A percentile compares a stretch with the other conserved stretches of the same genome.
phyloP scores from a whole-genome alignment of 1,284 basidiomycete species.

The Malassezia sp. region DNA sequence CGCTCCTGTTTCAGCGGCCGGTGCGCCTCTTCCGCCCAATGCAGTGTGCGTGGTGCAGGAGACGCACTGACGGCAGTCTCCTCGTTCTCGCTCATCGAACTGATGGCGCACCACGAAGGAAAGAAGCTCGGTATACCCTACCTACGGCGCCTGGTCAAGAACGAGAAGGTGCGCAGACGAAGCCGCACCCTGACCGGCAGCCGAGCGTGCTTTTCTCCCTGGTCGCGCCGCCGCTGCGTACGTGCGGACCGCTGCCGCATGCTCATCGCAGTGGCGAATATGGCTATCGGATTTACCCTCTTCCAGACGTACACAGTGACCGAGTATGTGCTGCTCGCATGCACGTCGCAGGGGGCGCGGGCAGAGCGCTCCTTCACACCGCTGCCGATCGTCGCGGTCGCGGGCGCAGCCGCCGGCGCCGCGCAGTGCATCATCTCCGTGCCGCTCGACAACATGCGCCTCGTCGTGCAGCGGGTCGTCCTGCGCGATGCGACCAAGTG shows the following conservation, averaged over 20 bases:
- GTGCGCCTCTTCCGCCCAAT: constrained; percentile 47
- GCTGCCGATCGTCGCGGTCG: constrained; percentile 31
- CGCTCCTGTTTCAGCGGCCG: constrained; percentile 48
- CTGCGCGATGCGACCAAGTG: constrained; percentile 7
- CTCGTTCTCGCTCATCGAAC: constrained; percentile 46
- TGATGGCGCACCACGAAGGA: constrained; percentile 47
- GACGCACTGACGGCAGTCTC: constrained; percentile 12
- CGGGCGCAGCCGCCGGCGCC: constrained; percentile 46
- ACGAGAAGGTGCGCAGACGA: constrained; percentile 36
- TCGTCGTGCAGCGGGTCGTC: constrained; percentile 39
- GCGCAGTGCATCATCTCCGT: constrained; percentile 48
- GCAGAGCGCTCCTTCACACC: constrained; percentile 29
- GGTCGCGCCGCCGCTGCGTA: constrained; percentile 41
- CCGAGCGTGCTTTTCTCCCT: constrained; percentile 23
- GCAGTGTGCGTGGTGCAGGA: constrained; percentile 28
- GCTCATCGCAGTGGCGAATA: constrained; percentile 38
- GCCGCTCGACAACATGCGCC: constrained; percentile 48
- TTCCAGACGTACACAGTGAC: constrained; percentile 44
- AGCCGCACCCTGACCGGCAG: not conserved
- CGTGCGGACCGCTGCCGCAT: not conserved
- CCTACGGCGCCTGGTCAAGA: constrained; percentile 37
- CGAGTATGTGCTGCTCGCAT: constrained; percentile 22
- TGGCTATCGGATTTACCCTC: constrained; percentile 45
- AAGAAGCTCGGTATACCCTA: constrained; percentile 37
- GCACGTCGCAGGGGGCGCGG: too few species aligned